These are phyloP conservation scores for Auricularia auricula-judae DNA, from an alignment of 768 basidiomycete genomes.

Conservation along the genomic window DNA sequence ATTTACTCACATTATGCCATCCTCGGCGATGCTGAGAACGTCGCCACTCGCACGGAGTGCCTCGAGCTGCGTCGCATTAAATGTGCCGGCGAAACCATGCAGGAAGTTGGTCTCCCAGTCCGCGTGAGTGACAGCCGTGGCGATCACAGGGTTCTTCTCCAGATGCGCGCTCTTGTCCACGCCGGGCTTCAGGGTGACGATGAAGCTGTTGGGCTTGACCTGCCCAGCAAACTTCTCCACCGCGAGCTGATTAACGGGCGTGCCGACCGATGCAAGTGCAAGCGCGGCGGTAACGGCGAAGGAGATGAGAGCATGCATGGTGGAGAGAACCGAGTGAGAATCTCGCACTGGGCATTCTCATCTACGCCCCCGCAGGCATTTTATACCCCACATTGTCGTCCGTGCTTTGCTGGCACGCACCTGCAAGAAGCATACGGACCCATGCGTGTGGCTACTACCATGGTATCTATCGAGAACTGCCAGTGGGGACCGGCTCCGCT, in stretches of 20 bases:
- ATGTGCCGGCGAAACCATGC: background rate
- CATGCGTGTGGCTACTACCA: background rate
- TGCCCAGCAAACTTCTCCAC: background rate
- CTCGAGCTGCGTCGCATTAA: slow-evolving; percentile 9
- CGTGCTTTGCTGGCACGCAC: background rate
- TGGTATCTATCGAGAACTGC: background rate
- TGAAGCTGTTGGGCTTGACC: background rate
- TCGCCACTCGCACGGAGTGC: slow-evolving; percentile 16
- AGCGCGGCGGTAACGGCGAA: background rate
- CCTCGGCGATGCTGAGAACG: slow-evolving; percentile 19
- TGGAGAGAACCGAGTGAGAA: background rate
- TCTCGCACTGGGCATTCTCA: background rate
- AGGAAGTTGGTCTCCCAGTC: background rate
- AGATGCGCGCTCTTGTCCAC: background rate
- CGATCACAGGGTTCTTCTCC: background rate
- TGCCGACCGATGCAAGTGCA: background rate
- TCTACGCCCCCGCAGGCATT: background rate
- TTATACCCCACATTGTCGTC: background rate
- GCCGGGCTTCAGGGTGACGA: slow-evolving; percentile 2
- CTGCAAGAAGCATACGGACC: background rate
- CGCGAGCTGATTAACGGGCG: background rate
- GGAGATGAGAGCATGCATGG: background rate
- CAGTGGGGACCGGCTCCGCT: background rate
- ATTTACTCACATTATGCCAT: slow-evolving; percentile 15
- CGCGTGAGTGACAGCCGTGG: background rate